phyloP scores from a whole-genome alignment of 495 filamentous ascomycete genomes.

The Opeltia flavorubescens region DNA sequence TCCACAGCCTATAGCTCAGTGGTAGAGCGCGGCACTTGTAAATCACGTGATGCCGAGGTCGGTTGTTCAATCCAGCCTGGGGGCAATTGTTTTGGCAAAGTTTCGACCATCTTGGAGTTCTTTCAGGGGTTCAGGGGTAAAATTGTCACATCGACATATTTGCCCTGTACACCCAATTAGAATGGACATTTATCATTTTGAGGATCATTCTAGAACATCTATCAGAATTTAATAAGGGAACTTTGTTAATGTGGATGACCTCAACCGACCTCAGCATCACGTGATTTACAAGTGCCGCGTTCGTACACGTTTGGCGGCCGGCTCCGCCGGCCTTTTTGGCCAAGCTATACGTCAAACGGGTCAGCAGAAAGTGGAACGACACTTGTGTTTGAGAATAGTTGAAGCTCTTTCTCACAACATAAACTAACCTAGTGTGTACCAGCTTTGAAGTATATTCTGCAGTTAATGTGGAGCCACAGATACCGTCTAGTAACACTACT shows the following conservation, averaged over 20 bases:
- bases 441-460: no score
- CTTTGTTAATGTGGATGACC: background rate
- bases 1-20: conserved; percentile 7
- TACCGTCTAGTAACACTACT: background rate
- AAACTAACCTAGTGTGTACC: no score
- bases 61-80: conserved; percentile 11
- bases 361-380: no score
- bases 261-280: conserved; percentile 12
- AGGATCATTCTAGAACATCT: background rate
- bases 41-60: conserved; percentile 9
- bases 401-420: no score
- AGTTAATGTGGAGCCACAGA: no score
- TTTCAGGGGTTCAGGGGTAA: background rate
- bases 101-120: no score
- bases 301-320: background rate
- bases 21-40: conserved; percentile 16
- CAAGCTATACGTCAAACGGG: no score
- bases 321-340: no score
- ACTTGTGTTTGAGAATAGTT: no score
- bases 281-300: conserved; percentile 12
- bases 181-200: background rate
- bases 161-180: background rate
- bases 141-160: background rate
- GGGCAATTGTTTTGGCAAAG: background rate
- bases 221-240: background rate